These are phyloP conservation scores for Aegilops sharonensis DNA, from an alignment of 176 grass and related monocot genomes.

Conservation along the genomic window DNA sequence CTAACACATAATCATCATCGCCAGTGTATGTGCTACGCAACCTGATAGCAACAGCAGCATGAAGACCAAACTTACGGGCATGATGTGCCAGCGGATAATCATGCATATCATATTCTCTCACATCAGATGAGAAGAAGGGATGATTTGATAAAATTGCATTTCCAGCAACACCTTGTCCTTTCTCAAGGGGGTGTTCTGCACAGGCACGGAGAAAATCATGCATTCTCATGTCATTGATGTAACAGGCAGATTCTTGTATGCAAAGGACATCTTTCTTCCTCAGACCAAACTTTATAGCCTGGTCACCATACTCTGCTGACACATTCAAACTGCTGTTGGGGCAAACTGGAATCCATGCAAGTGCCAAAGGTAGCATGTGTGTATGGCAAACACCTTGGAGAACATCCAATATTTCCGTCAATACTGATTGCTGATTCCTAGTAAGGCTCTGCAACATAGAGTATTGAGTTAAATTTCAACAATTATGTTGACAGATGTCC, in stretches of 20 bases:
- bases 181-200: constrained; percentile 35
- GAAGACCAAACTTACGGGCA: constrained; percentile 57
- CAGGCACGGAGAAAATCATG: constrained; percentile 50
- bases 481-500: not conserved
- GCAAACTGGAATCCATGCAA: constrained; percentile 60
- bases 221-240: constrained; percentile 50
- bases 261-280: constrained; percentile 34
- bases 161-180: constrained; percentile 64
- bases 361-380: constrained; percentile 74
- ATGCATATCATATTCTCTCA: constrained; percentile 38
- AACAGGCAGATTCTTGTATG: constrained; percentile 57
- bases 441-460: constrained; percentile 25
- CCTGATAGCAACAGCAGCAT: constrained; percentile 57
- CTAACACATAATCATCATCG: constrained; percentile 61
- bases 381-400: constrained; percentile 48
- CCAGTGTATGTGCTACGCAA: constrained; percentile 55
- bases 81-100: constrained; percentile 62
- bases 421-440: constrained; percentile 48
- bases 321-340: not conserved
- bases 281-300: not conserved
- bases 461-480: not conserved
- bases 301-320: constrained; percentile 6
- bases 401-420: constrained; percentile 63
- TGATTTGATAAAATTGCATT: constrained; percentile 57
- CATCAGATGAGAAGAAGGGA: constrained; percentile 60